phyloP scores from a whole-genome alignment of 176 grass and related monocot species.

The Avena atlantica region DNA sequence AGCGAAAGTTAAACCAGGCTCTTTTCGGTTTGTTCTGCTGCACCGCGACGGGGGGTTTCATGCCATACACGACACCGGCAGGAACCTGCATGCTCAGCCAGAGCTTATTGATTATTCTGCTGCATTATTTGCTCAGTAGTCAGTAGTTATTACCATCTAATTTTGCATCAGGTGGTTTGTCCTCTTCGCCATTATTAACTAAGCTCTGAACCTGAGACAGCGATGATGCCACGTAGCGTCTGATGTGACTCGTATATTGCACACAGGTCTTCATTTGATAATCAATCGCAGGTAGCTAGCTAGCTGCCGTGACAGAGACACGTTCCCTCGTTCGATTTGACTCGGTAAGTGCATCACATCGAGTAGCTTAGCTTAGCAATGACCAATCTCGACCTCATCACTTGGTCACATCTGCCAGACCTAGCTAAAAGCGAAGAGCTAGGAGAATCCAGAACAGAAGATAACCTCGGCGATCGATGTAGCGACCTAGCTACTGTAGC shows the following conservation, averaged over 20 bases:
- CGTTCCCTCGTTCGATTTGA: not conserved
- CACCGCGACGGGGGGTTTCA: not conserved
- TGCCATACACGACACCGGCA: conserved; percentile 10
- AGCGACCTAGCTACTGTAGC: no score
- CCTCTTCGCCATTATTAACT: not conserved
- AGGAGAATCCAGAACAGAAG: no score
- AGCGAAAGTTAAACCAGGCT: not conserved
- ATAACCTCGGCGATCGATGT: no score
- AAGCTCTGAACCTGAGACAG: not conserved
- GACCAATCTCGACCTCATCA: no score
- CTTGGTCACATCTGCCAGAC: no score
- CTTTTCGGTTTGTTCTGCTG: no score
- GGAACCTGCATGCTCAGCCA: not conserved
- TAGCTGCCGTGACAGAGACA: not conserved
- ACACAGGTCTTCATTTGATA: not conserved
- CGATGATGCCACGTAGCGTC: not conserved
- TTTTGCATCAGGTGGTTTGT: not conserved
- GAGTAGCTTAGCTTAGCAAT: not conserved
- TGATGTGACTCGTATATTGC: not conserved
- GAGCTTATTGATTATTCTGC: not conserved
- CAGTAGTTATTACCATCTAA: not conserved
- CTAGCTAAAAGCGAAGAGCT: no score
- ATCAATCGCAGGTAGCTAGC: no score
- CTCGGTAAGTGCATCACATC: not conserved
- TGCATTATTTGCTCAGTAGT: not conserved